Base-by-base conservation (phyloP, 768 basidiomycete genomes). In the Gymnopilus junonius region DNA sequence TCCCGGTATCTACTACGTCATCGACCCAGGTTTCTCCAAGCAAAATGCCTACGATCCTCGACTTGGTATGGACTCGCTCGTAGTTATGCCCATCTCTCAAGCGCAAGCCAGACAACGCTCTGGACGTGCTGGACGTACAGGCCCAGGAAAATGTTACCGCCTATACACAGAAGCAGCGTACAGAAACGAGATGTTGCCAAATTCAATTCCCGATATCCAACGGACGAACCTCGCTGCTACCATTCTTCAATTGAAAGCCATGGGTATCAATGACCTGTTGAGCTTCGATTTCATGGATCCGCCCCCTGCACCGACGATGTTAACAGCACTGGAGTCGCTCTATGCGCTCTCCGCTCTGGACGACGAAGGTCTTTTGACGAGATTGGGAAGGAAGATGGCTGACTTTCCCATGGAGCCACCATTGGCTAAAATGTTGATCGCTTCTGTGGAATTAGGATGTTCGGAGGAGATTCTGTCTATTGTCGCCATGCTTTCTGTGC, bases 281-380 rank as follows among this genome's bases (percentile, higher is more conserved):
- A 94, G 93, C 77, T 99, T 99, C 77, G 97, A 97, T 75, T 99
- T 99, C 73, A 99, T 99, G 97, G 97, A 99, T 75, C 95, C 97
- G 1, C 97, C 97, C 25, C 97, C 96, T 0, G 92, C 95, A 4
- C 94, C 91, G 71, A 98, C 97, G 10, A 94, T 99, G 92, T 83
- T 99, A 67, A 97, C 97, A 1, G 97, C 97, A 1, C 79, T 99
- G 46, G 96, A 99, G 74, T 88, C 93, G 48, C 79, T 99, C 1
- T 99, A 97, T 76, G 97, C 96, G 3, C 82, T 99, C 14, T 97
- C 95, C 1, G 97, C 97, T 3, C 82, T 99, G 31, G 97, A 99
- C 67, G 95, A 99, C 66, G 97, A 99, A 79, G 97, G 97, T 5
- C 80, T 99, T 6, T 79, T 99, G 71, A 99, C 97, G 1, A 87